Evolutionary conservation across 768 basidiomycete genomes (phyloP).

Genomic region (Tulasnella sp.): DNA sequence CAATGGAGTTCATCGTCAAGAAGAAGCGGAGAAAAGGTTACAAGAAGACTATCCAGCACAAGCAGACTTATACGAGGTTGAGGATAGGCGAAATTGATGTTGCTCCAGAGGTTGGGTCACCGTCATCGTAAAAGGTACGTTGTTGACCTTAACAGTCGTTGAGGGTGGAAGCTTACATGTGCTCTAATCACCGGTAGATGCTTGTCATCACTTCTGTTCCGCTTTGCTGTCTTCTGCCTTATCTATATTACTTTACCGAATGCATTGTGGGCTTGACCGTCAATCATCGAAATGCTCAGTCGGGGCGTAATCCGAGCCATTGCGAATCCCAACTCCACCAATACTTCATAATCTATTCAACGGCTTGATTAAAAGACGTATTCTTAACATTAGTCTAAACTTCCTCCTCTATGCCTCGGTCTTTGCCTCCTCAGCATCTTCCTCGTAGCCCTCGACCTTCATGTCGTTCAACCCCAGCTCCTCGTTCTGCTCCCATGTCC

Average conservation of each 20-base stretch:
- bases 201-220: neutral
- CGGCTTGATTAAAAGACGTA: neutral
- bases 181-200: neutral
- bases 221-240: neutral
- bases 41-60: slow-evolving; percentile 89
- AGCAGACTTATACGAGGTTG: slow-evolving; percentile 94
- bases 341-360: slow-evolving; percentile 6
- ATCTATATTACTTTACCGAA: neutral
- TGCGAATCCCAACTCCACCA: neutral
- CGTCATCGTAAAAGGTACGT: neutral
- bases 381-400: neutral
- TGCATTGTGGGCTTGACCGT: neutral
- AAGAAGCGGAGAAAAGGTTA: slow-evolving; percentile 99
- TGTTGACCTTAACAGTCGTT: neutral
- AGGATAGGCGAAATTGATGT: slow-evolving; percentile 77
- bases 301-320: no score
- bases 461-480: slow-evolving; percentile 92
- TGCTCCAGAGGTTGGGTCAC: neutral
- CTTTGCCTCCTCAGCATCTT: slow-evolving; percentile 34
- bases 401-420: neutral
- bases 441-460: slow-evolving; percentile 74
- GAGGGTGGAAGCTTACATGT: neutral
- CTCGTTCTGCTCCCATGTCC: slow-evolving; percentile 90
- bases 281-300: no score
- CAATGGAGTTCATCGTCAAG: slow-evolving; percentile 90